Evolutionary conservation across 2,329 filamentous ascomycete species (phyloP).

Genomic region (Berkeleyomyces rouxiae): DNA sequence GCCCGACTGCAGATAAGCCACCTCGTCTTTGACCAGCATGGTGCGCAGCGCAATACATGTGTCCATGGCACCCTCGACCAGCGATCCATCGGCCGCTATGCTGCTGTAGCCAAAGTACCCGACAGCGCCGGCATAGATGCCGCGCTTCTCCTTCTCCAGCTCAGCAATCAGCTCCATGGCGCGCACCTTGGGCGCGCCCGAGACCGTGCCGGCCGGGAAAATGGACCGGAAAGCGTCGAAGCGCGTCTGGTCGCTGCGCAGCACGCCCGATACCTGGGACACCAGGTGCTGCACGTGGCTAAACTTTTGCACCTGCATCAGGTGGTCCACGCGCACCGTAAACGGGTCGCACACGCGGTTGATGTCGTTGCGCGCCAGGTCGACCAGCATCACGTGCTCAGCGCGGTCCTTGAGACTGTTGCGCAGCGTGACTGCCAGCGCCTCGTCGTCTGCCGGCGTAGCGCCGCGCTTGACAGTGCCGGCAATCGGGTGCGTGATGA

Average conservation of each 20-base stretch:
- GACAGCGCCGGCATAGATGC: conserved; percentile 88
- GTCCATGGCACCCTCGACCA: conserved; percentile 76
- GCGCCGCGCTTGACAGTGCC: conserved; percentile 82
- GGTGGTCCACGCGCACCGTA: conserved; percentile 74
- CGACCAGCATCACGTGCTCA: conserved; percentile 95
- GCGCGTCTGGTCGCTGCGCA: conserved; percentile 66
- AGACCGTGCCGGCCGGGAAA: conserved; percentile 92
- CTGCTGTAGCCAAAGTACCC: conserved; percentile 87
- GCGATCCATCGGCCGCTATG: conserved; percentile 44
- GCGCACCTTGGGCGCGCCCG: conserved; percentile 83
- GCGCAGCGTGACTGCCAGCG: conserved; percentile 59
- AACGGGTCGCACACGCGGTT: conserved; percentile 88
- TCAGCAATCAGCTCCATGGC: conserved; percentile 97
- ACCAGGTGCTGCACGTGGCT: conserved; percentile 95
- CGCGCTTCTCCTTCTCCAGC: conserved; percentile 82
- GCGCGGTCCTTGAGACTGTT: conserved; percentile 78
- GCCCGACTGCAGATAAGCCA: conserved; percentile 77
- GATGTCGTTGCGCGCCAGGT: conserved; percentile 88
- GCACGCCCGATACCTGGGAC: conserved; percentile 83
- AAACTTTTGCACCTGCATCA: conserved; percentile 92
- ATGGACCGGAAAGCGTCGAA: conserved; percentile 95
- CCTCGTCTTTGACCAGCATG: conserved; percentile 82
- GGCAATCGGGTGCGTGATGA: conserved; percentile 94
- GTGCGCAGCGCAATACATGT: conserved; percentile 69
- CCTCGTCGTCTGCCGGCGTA: conserved; percentile 64